Percentiles rank a stretch among this genome's conserved stretches.
These are phyloP conservation scores for Alternaria viburni DNA, from an alignment of 2,329 filamentous ascomycete species.

Conservation along the genomic window DNA sequence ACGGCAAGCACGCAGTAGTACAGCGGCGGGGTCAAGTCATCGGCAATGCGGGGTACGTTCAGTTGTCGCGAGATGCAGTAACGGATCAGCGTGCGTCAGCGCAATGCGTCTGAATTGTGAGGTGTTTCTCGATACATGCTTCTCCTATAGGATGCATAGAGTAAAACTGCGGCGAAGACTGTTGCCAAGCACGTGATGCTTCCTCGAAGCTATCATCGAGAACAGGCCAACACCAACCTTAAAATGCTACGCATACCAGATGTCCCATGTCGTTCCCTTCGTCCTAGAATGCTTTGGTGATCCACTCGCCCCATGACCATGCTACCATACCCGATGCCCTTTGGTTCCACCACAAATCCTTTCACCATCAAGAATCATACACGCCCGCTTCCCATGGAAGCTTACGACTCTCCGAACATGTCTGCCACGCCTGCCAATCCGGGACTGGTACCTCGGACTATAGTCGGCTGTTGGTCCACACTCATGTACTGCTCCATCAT, in stretches of 20 bases:
- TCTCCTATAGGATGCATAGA: background rate
- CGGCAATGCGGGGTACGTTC: background rate
- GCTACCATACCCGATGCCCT: background rate
- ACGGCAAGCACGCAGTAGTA: background rate
- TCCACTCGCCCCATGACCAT: background rate
- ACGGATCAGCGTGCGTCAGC: background rate
- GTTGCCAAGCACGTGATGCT: background rate
- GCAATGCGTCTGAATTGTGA: background rate
- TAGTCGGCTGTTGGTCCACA: slow-evolving; percentile 47
- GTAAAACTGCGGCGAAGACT: background rate
- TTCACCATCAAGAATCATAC: background rate
- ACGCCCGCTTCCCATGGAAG: background rate
- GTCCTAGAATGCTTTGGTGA: background rate
- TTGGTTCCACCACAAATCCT: background rate
- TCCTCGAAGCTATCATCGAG: background rate
- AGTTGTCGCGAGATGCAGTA: background rate
- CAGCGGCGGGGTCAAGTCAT: background rate
- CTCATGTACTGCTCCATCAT: slow-evolving; percentile 52
- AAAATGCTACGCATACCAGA: background rate
- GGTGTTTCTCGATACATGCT: background rate
- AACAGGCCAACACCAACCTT: background rate
- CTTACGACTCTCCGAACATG: slow-evolving; percentile 48
- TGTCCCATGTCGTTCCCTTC: background rate
- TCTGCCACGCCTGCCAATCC: slow-evolving; percentile 53
- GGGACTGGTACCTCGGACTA: slow-evolving; percentile 49